A percentile compares a stretch with the other conserved stretches of the same genome.
Evolutionary conservation across 441 rosid genomes (phyloP).

Genomic region (Bruguiera hainesii): DNA sequence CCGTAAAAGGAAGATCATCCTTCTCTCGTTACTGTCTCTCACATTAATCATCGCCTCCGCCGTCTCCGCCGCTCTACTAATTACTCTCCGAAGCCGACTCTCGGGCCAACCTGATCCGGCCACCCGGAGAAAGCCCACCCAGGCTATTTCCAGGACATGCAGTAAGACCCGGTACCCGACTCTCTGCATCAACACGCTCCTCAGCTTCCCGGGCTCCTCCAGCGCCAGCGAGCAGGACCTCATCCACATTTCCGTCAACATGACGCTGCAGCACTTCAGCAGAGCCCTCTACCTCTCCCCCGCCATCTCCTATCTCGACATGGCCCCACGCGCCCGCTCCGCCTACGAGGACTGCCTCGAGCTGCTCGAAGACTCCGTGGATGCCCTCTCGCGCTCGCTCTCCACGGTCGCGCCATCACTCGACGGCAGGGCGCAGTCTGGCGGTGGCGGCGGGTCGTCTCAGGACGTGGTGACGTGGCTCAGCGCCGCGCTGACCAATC

Average conservation of each 20-base stretch:
- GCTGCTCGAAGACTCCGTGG: constrained; percentile 78
- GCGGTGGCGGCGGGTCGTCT: constrained; percentile 23
- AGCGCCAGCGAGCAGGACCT: constrained; percentile 65
- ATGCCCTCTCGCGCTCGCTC: constrained; percentile 66
- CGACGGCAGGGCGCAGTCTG: constrained; percentile 5
- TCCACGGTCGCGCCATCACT: constrained; percentile 32
- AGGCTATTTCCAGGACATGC: constrained; percentile 65
- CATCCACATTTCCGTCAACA: constrained; percentile 86
- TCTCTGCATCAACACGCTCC: constrained; percentile 69
- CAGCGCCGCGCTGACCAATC: constrained; percentile 83
- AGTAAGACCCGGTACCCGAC: constrained; percentile 52
- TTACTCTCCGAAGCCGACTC: constrained; percentile 33
- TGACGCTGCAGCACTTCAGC: constrained; percentile 71
- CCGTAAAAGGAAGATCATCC: constrained; percentile 39
- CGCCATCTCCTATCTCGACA: constrained; percentile 42
- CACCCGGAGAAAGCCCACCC: constrained; percentile 49
- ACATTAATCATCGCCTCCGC: constrained; percentile 53
- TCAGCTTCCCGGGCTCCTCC: constrained; percentile 59
- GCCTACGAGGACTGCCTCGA: constrained; percentile 89
- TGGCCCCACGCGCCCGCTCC: constrained; percentile 59
- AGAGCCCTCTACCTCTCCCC: constrained; percentile 67
- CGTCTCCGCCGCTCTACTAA: constrained; percentile 40
- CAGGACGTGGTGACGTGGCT: constrained; percentile 90
- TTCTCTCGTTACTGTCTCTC: constrained; percentile 41
- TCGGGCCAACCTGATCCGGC: constrained; percentile 21